Conservation (phyloP, 2,329 filamentous ascomycete genomes). For the Hypoxylon sp. region DNA sequence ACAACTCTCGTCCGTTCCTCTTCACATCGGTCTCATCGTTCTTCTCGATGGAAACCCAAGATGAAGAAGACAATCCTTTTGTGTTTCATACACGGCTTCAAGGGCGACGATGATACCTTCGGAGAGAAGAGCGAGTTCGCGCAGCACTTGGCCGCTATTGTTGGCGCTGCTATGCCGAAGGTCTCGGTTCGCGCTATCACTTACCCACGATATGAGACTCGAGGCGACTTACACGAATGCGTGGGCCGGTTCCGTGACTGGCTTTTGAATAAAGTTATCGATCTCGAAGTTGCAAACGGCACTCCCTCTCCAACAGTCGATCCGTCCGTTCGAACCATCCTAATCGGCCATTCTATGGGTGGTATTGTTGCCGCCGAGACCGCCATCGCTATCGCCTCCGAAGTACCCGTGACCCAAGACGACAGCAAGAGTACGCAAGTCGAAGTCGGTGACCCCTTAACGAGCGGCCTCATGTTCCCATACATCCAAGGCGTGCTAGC, state of each 20-base stretch:
- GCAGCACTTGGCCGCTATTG: slow-evolving; percentile 71
- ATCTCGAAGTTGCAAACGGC: slow-evolving; percentile 83
- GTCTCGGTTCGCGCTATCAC: slow-evolving; percentile 72
- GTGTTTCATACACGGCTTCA: slow-evolving; percentile 90
- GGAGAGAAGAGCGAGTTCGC: slow-evolving; percentile 71
- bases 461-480: slow-evolving; percentile 83
- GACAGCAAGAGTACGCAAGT: slow-evolving; percentile 43
- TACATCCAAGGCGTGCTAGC: slow-evolving; percentile 90
- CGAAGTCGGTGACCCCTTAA: slow-evolving; percentile 46
- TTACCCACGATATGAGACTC: slow-evolving; percentile 86
- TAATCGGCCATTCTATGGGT: slow-evolving; percentile 62
- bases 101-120: slow-evolving; percentile 84
- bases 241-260: slow-evolving; percentile 80
- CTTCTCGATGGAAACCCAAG: slow-evolving; percentile 49
- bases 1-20: no score
- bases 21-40: no score
- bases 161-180: slow-evolving; percentile 73
- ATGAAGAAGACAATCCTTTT: slow-evolving; percentile 83
- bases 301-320: slow-evolving; percentile 46
- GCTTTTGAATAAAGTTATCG: slow-evolving; percentile 92
- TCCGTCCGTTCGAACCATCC: slow-evolving; percentile 45
- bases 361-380: slow-evolving; percentile 95
- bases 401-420: slow-evolving; percentile 56
- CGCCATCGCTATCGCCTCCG: slow-evolving; percentile 73
- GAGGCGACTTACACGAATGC: slow-evolving; percentile 76